phyloP scores from a whole-genome alignment of 148 eudicot species.

The Vaccinium macrocarpon region DNA sequence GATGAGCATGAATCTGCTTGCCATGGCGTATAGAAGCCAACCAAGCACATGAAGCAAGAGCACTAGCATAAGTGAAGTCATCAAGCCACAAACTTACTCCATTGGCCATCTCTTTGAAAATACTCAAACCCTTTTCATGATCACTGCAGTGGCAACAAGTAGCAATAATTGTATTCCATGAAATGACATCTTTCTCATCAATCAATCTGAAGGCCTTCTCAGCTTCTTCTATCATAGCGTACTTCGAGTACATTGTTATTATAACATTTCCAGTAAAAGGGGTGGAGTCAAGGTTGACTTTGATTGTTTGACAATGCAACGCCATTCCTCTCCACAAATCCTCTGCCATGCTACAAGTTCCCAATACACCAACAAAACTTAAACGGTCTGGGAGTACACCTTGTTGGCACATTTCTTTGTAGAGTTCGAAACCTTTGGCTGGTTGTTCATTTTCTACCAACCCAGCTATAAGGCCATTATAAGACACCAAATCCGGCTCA shows the following conservation, averaged over 20 bases:
- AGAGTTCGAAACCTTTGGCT: constrained; percentile 37
- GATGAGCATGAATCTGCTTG: constrained; percentile 44
- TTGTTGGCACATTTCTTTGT: constrained; percentile 30
- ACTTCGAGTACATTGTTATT: constrained; percentile 42
- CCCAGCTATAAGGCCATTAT: constrained; percentile 49
- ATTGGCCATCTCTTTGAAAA: constrained; percentile 35
- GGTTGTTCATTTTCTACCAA: constrained; percentile 44
- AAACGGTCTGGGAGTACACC: constrained; percentile 49
- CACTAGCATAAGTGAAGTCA: constrained; percentile 47
- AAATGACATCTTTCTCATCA: constrained; percentile 45
- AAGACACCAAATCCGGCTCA: constrained; percentile 35
- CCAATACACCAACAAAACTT: constrained; percentile 36
- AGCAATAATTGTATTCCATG: constrained; percentile 54
- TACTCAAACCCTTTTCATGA: constrained; percentile 31
- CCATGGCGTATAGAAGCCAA: constrained; percentile 44
- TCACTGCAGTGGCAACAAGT: constrained; percentile 34
- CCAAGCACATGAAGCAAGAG: constrained; percentile 48
- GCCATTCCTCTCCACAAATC: constrained; percentile 32
- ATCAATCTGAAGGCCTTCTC: constrained; percentile 39
- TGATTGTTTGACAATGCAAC: constrained; percentile 41
- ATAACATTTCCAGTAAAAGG: constrained; percentile 43
- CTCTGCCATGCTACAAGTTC: constrained; percentile 29
- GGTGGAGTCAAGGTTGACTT: constrained; percentile 37
- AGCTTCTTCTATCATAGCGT: constrained; percentile 31
- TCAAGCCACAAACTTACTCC: constrained; percentile 30